phyloP scores from a whole-genome alignment of 148 eudicot species.

The Vaccinium myrtillus region DNA sequence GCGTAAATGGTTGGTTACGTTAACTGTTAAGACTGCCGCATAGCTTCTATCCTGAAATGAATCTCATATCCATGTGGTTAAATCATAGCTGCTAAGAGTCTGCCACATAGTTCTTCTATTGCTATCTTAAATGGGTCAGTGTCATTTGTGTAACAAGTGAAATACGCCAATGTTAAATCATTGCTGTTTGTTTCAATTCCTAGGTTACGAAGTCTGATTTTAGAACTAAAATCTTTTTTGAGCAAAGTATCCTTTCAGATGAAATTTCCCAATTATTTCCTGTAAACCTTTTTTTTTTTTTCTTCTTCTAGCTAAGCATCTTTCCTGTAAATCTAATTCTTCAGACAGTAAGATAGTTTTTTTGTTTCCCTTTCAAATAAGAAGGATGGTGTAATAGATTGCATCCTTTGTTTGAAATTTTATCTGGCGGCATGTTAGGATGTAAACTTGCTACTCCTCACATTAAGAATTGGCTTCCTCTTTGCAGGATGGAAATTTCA shows the following conservation, averaged over 20 bases:
- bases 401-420: neutral
- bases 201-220: neutral
- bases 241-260: neutral
- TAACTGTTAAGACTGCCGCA: neutral
- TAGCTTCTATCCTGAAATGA: neutral
- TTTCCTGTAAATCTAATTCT: neutral
- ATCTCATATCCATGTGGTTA: neutral
- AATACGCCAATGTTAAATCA: neutral
- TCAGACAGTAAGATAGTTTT: neutral
- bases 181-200: neutral
- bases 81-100: neutral
- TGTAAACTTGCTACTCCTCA: slow-evolving; percentile 4
- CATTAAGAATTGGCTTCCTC: slow-evolving; percentile 4
- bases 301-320: neutral
- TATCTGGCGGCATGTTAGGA: neutral
- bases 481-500: slow-evolving; percentile 91
- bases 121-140: neutral
- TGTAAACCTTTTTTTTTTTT: neutral
- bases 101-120: neutral
- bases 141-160: neutral
- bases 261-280: neutral
- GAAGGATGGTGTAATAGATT: neutral
- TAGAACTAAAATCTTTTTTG: neutral
- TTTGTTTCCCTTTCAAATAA: neutral
- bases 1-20: neutral